Base-by-base conservation (phyloP, 768 basidiomycete species). In the Russula dissimulans region DNA sequence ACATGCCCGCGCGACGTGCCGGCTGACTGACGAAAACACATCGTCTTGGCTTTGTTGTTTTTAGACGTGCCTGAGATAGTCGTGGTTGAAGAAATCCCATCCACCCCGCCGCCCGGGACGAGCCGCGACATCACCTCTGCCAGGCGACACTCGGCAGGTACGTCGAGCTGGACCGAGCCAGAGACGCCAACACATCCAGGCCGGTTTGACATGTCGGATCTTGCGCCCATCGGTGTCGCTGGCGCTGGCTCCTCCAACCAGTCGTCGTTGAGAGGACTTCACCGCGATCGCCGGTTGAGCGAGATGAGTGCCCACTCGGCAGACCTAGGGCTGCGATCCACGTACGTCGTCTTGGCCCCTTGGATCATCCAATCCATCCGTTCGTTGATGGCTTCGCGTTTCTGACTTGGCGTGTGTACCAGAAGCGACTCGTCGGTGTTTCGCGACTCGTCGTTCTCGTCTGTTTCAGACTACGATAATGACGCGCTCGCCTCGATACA, bases 31-130 rank as follows among this genome's bases (percentile, higher is more conserved):
- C 22, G 22, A 26, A 26, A 26, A 26, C 22, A 26, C 22, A 26
- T 26, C 22, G 22, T 26, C 22, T 2, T 26, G 2, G 4, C 14
- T 59, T 49, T 38, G 34, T 7, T 44, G 36, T 1, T 12, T 9
- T 50, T 15, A 83, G 86, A 82, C 54, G 84, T 90, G 50, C 87
- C 87, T 9, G 82, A 82, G 3, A 89, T 89, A 61, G 72, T 87
- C 36, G 87, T 90, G 12, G 83, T 85, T 54, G 74, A 72, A 26
- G 60, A 61, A 42, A 75, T 80, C 56, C 79, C 83, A 0, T 74
- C 77, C 38, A 84, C 81, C 8, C 79, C 81, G 41, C 76, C 74
- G 12, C 53, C 53, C n/a, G 17, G 31, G n/a, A 43, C 29, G 0
- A 80, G 82, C 1, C 73, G 80, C 51, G 85, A 86, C 65, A 83